Conservation (phyloP, 1,284 basidiomycete species). For the Hemileia vastatrix region DNA sequence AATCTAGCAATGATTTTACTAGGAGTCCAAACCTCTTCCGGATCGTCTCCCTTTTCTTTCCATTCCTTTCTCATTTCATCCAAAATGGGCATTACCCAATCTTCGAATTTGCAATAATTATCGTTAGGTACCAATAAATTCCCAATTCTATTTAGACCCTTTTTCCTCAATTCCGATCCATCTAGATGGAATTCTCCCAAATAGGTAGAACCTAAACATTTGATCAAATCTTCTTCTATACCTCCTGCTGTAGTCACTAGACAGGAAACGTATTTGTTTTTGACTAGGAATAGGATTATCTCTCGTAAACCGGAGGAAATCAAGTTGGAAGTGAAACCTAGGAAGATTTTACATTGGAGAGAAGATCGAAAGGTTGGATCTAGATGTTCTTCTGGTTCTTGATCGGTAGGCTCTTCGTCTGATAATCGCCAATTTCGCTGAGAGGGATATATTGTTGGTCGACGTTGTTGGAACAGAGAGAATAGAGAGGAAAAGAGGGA, state of each 20-base stretch:
- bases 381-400: conserved; percentile 58
- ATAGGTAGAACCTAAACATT: conserved; percentile 92
- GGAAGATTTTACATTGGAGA: conserved; percentile 75
- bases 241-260: conserved; percentile 97
- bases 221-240: conserved; percentile 98
- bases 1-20: conserved; percentile 81
- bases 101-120: conserved; percentile 99
- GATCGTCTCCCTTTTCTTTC: conserved; percentile 55
- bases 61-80: conserved; percentile 87
- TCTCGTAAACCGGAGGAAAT: conserved; percentile 96
- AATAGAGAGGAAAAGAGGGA: background rate
- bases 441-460: background rate
- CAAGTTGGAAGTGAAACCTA: conserved; percentile 97
- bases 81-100: conserved; percentile 93
- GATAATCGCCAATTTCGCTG: conserved; percentile 21
- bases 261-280: conserved; percentile 79
- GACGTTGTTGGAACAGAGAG: background rate
- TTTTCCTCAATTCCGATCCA: conserved; percentile 72
- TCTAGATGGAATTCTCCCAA: conserved; percentile 87
- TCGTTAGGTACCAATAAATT: conserved; percentile 96
- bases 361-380: conserved; percentile 56
- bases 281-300: conserved; percentile 82
- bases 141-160: conserved; percentile 95
- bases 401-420: conserved; percentile 12
- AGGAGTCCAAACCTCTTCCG: conserved; percentile 65